Conservation (phyloP, 352 stramenopile genomes). For the Phytophthora pluvialis region DNA sequence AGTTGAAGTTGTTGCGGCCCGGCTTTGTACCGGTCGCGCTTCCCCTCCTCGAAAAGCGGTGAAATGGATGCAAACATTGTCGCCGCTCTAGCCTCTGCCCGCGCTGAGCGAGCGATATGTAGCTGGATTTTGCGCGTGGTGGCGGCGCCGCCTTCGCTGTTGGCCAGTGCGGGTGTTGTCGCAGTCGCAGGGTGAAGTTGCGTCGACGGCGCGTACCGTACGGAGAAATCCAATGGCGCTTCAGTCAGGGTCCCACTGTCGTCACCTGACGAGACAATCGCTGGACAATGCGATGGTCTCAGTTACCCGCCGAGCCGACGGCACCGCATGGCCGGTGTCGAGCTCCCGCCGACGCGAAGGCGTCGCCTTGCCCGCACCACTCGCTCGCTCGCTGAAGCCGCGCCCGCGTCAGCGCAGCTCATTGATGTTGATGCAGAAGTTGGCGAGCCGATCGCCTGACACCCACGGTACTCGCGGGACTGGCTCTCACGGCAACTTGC, state of each 20-base stretch:
- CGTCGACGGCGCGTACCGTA: not conserved
- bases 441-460: no score
- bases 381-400: no score
- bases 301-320: not conserved
- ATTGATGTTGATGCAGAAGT: no score
- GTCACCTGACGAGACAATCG: not conserved
- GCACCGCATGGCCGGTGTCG: no score
- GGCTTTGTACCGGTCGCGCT: not conserved
- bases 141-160: not conserved
- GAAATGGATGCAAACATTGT: conserved; percentile 12
- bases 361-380: no score
- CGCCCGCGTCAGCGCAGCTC: no score
- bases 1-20: conserved; percentile 12
- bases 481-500: conserved; percentile 7
- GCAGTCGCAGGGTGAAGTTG: no score
- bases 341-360: no score
- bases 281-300: conserved; percentile 1
- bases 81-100: no score
- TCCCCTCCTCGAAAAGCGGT: conserved; percentile 1
- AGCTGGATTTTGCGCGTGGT: not conserved
- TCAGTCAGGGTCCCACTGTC: conserved; percentile 1
- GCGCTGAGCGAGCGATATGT: not conserved
- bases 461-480: not conserved
- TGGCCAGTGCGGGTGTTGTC: no score
- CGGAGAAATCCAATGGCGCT: not conserved